Base-by-base conservation (phyloP, 2,329 filamentous ascomycete species). In the Trichoderma harzianum region DNA sequence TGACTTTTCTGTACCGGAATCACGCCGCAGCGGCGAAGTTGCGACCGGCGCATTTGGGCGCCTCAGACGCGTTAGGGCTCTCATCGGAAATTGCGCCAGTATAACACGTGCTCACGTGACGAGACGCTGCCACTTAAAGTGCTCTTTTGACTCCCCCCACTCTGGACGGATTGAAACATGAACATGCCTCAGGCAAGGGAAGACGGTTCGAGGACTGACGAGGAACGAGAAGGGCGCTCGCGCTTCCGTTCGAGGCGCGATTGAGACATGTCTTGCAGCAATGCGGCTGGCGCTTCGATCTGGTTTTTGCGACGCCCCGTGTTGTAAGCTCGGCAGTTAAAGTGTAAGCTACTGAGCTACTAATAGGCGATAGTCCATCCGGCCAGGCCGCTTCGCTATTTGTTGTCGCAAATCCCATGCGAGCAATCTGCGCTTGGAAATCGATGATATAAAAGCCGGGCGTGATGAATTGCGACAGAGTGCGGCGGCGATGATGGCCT, bases 21-120 rank as follows among this genome's bases (percentile, higher is more conserved):
- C 39, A 4, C 43, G 8, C 11, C n/a, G 7, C 66, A 62, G 28
- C 30, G 8, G 11, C 18, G 58, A 63, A 5, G 36, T 58, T 43
- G 51, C 24, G 8, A 18, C 55, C 36, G 63, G 62, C 53, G 36
- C 43, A 55, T 43, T 36, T 30, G 16, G 69, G 63, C 61, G 36
- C 24, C 63, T 2, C 26, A 34, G 55, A 63, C 70, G 70, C 71
- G 66, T 72, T 65, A 60, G 58, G 64, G 64, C 43, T 62, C 18
- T n/a, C 18, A 28, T 63, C 43, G n/a, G 39, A 39, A 30, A n/a
- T 11, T 39, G 60, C 72, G 64, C 72, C 72, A 73, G 30, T 4
- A 5, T 34, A 32, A 73, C 72, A 53, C 72, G 72, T 10, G 16
- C 16, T 67, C 72, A 73, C 72, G 72, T 73, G 72, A 73, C 28